phyloP scores from a whole-genome alignment of 495 filamentous ascomycete species.

The Trichoderma erinaceum region DNA sequence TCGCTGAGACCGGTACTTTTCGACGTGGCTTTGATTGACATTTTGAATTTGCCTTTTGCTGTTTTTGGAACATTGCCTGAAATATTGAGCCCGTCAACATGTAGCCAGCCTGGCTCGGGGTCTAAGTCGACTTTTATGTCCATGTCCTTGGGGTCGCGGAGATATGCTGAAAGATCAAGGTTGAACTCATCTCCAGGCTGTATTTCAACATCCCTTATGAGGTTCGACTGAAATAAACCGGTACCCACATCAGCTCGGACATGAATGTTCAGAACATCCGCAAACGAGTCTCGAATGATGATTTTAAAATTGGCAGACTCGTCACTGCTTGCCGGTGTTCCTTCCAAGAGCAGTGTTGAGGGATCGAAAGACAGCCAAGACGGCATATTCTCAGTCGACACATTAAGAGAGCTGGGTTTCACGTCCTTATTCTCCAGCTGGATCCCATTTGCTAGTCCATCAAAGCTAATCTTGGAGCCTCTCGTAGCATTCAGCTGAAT shows the following conservation, averaged over 20 bases:
- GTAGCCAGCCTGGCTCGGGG: slow-evolving; percentile 57
- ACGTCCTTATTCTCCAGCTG: slow-evolving; percentile 56
- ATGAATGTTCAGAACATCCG: slow-evolving; percentile 57
- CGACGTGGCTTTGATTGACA: slow-evolving; percentile 7
- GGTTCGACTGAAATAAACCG: slow-evolving; percentile 33
- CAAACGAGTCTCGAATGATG: slow-evolving; percentile 55
- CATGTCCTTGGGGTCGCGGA: slow-evolving; percentile 47
- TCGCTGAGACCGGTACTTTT: slow-evolving; percentile 1
- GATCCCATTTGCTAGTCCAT: slow-evolving; percentile 46
- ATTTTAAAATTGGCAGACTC: slow-evolving; percentile 60
- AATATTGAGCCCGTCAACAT: slow-evolving; percentile 54
- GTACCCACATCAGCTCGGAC: slow-evolving; percentile 50
- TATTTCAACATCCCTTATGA: slow-evolving; percentile 40
- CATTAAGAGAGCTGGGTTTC: slow-evolving; percentile 37
- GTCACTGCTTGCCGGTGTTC: slow-evolving; percentile 52
- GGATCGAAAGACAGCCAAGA: slow-evolving; percentile 66
- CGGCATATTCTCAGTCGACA: slow-evolving; percentile 48
- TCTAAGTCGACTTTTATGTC: slow-evolving; percentile 50
- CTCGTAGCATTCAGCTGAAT: slow-evolving; percentile 54
- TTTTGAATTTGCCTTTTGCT: neutral
- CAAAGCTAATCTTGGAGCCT: slow-evolving; percentile 51
- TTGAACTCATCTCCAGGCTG: slow-evolving; percentile 59
- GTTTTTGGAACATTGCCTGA: slow-evolving; percentile 55
- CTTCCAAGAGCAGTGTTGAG: slow-evolving; percentile 54
- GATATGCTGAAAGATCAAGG: slow-evolving; percentile 53